Evolutionary conservation across 331 rosid genomes (phyloP), one percentile per base, ranked within the genome.

Genomic region (Prunus yedoensis): DNA sequence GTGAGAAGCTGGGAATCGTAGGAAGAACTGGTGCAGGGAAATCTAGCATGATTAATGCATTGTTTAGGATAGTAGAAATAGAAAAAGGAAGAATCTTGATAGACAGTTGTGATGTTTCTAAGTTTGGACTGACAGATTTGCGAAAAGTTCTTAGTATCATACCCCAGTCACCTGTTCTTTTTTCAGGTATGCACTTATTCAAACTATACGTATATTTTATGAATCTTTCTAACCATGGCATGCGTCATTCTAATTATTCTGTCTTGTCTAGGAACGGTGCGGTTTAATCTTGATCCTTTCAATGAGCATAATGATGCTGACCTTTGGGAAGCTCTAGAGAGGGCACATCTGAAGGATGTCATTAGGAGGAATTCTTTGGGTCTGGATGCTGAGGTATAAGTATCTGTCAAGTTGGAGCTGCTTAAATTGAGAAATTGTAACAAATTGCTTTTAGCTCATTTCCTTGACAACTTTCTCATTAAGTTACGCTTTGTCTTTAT

Each of bases 11-110:
- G 21, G 98, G 97, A 25, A 87, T 94, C 43, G 97, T 94, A 67
- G 97, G 98, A 85, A 87, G 98, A 85, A 94, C 98, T 52, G 97
- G 98, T 74, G 98, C 98, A 32, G 98, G 98, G 67, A 94, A 94
- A 74, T 94, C 98, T 70, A 91, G 98, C 80, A 87, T 91, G 98
- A 84, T 94, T 30, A 94, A 90, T 78, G 94, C 97, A 47, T 80
- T 91, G 72, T 94, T 94, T 75, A 82, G 98, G 50, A 90, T 94
- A 15, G 93, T 94, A 23, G 98, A 94, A 76, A 78, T 85, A 28
- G 93, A 87, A 41, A 90, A 74, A 66, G 98, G 98, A 79, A 86
- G 85, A 73, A 88, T 94, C 58, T 77, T 74, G 50, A 91, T 91
- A 61, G 97, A 94, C 80, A 90, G 87, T 3, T 86, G 82, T 78